phyloP scores from a whole-genome alignment of 192 early-diverging fungal species.

The Funneliformis geosporum region DNA sequence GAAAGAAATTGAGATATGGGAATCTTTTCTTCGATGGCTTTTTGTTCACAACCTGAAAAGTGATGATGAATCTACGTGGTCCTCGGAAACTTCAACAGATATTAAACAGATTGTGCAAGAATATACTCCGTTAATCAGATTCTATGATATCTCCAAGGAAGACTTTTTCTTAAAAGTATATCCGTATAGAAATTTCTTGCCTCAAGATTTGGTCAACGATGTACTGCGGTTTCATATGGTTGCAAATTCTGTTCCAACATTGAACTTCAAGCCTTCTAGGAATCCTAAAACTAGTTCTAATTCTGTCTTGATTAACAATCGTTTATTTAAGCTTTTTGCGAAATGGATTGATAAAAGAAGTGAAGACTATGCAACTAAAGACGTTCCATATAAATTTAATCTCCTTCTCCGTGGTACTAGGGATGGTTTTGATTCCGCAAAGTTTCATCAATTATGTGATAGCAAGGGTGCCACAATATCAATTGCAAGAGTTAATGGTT shows the following conservation, averaged over 20 bases:
- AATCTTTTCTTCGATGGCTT: neutral
- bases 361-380: neutral
- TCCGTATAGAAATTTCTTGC: neutral
- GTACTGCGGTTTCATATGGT: neutral
- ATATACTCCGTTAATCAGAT: neutral
- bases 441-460: neutral
- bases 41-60: neutral
- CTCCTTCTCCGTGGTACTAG: neutral
- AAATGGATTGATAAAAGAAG: neutral
- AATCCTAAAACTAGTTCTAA: neutral
- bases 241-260: neutral
- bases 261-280: neutral
- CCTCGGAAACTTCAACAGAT: neutral
- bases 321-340: neutral
- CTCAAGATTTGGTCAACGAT: neutral
- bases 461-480: neutral
- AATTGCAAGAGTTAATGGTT: neutral
- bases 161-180: slow-evolving; percentile 5
- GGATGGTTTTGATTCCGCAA: neutral
- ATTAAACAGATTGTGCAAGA: neutral
- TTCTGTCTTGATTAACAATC: neutral
- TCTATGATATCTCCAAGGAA: neutral
- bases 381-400: neutral
- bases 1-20: neutral
- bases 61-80: neutral